Percentiles rank a stretch among this genome's conserved stretches.
Conservation (phyloP, 164 flowering plant genomes). For the Stephania yunnanensis region DNA sequence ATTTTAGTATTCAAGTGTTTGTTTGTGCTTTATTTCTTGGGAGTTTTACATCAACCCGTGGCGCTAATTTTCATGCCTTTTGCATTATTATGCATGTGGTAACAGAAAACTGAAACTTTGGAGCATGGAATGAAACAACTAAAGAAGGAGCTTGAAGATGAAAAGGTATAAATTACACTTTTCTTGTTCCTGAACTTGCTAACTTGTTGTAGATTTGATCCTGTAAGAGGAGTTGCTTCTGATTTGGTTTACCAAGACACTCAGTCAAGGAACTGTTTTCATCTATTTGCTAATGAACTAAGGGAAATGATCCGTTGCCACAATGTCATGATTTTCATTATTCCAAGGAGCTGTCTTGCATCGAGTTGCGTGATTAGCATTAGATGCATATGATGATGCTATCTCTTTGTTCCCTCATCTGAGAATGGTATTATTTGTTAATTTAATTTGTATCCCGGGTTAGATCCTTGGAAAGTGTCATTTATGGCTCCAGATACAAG, state of each 20-base stretch:
- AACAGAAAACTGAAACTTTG: constrained; percentile 70
- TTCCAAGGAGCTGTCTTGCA: background rate
- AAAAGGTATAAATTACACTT: constrained; percentile 59
- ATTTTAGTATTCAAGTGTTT: background rate
- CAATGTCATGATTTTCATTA: background rate
- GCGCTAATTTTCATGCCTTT: constrained; percentile 1
- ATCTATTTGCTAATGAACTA: background rate
- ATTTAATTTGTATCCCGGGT: background rate
- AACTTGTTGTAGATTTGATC: background rate
- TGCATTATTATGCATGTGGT: constrained; percentile 17
- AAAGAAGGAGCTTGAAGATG: constrained; percentile 71
- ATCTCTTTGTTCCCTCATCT: background rate
- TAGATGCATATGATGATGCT: background rate
- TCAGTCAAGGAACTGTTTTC: background rate
- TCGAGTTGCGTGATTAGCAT: background rate
- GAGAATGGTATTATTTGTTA: background rate
- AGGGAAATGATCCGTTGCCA: background rate
- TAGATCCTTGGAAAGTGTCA: background rate
- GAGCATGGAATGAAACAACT: constrained; percentile 51
- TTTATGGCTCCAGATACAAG: background rate
- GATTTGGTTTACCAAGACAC: background rate
- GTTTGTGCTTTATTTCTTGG: background rate
- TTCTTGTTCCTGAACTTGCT: background rate
- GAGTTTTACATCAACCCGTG: background rate
- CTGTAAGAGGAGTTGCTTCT: background rate